Evolutionary conservation across 306 rosid genomes (phyloP).

Genomic region (Dryas octopetala): DNA sequence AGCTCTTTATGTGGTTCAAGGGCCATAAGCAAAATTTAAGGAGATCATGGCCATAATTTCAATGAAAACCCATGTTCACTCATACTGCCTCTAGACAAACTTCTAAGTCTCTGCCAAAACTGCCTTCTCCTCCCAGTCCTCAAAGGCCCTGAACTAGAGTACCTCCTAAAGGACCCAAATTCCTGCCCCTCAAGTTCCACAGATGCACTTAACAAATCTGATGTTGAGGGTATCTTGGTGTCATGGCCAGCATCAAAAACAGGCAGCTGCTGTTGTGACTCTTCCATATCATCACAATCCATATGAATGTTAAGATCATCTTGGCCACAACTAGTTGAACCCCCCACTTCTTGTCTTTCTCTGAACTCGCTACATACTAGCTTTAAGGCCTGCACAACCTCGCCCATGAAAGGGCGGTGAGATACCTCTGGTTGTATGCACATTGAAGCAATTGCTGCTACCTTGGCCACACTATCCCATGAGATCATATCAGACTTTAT

Average conservation of each 20-base stretch:
- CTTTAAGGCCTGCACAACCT: slow-evolving; percentile 95
- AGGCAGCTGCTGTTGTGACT: slow-evolving; percentile 23
- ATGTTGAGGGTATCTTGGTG: slow-evolving; percentile 41
- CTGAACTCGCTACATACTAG: slow-evolving; percentile 85
- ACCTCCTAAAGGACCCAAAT: slow-evolving; percentile 56
- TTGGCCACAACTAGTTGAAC: slow-evolving; percentile 47
- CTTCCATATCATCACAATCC: slow-evolving; percentile 29
- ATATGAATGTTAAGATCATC: slow-evolving; percentile 36
- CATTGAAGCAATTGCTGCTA: slow-evolving; percentile 98
- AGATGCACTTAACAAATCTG: slow-evolving; percentile 50
- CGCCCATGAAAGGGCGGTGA: slow-evolving; percentile 97
- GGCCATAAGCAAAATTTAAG: too few species aligned
- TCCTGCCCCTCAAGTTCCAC: slow-evolving; percentile 47
- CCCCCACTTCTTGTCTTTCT: slow-evolving; percentile 46
- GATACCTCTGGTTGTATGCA: slow-evolving; percentile 95
- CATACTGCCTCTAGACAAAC: slow-evolving; percentile 66
- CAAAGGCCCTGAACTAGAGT: slow-evolving; percentile 71
- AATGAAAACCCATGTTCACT: slow-evolving; percentile 74
- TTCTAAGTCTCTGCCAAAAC: slow-evolving; percentile 69
- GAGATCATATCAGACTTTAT: slow-evolving; percentile 49
- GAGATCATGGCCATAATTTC: slow-evolving; percentile 33
- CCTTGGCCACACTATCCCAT: slow-evolving; percentile 59
- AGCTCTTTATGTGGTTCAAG: too few species aligned
- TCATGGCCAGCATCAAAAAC: slow-evolving; percentile 41
- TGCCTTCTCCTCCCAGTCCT: slow-evolving; percentile 48